These are phyloP conservation scores for Penicillium concentricum DNA, from an alignment of 2,329 filamentous ascomycete genomes.

Conservation along the genomic window DNA sequence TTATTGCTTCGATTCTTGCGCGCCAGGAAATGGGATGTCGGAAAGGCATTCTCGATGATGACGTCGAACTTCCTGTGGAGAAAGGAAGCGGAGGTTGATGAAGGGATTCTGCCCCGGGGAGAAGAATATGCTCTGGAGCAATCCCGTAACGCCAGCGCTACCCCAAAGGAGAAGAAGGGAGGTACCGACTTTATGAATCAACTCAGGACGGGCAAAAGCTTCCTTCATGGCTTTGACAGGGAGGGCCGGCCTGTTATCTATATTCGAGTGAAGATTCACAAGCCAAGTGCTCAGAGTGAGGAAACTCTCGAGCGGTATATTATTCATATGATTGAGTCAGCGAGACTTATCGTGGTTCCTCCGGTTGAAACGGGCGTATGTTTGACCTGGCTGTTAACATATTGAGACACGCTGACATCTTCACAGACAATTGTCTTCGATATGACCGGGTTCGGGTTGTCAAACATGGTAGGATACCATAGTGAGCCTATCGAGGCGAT, in stretches of 20 bases:
- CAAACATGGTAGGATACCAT: slow-evolving; percentile 70
- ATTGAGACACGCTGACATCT: slow-evolving; percentile 3
- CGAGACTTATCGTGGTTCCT: slow-evolving; percentile 69
- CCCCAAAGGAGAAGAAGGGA: slow-evolving; percentile 15
- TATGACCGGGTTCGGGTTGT: slow-evolving; percentile 85
- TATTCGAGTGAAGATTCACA: slow-evolving; percentile 76
- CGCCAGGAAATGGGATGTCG: slow-evolving; percentile 86
- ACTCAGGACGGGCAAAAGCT: slow-evolving; percentile 21
- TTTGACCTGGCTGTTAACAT: background rate
- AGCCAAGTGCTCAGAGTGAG: slow-evolving; percentile 76
- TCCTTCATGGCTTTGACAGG: slow-evolving; percentile 20
- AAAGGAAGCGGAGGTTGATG: slow-evolving; percentile 78
- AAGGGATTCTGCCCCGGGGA: slow-evolving; percentile 73
- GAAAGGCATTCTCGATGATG: slow-evolving; percentile 85
- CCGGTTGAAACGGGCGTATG: slow-evolving; percentile 86
- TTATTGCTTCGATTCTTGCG: slow-evolving; percentile 74
- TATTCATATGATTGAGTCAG: slow-evolving; percentile 86
- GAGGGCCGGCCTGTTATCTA: slow-evolving; percentile 72
- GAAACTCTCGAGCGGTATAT: slow-evolving; percentile 81
- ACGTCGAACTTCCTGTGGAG: slow-evolving; percentile 90
- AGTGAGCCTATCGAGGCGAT: background rate
- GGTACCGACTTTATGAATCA: slow-evolving; percentile 20
- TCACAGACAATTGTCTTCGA: slow-evolving; percentile 82
- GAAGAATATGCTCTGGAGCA: slow-evolving; percentile 64
- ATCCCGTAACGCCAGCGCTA: slow-evolving; percentile 46